Evolutionary conservation across 2,329 filamentous ascomycete genomes (phyloP).

Genomic region (Ophiocordyceps sinensis): DNA sequence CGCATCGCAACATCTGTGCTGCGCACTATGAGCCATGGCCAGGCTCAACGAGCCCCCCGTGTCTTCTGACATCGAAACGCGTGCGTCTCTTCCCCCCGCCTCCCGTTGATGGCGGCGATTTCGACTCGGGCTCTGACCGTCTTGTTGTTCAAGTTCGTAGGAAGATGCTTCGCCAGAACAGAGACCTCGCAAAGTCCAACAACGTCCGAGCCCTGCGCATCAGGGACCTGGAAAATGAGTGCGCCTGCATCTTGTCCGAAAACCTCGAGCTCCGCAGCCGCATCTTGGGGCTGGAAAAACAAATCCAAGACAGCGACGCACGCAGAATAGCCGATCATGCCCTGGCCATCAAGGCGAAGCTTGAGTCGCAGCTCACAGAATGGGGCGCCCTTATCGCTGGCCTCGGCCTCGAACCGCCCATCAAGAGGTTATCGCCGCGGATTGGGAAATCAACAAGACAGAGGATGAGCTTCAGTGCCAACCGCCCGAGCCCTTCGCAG

Average conservation of each 20-base stretch:
- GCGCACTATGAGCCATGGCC: constrained; percentile 47
- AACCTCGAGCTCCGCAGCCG: constrained; percentile 61
- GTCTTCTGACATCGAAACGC: constrained; percentile 55
- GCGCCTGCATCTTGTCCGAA: constrained; percentile 59
- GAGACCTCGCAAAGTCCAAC: constrained; percentile 69
- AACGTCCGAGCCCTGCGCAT: constrained; percentile 66
- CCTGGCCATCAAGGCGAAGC: constrained; percentile 50
- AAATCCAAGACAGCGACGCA: constrained; percentile 46
- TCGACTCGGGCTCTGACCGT: constrained; percentile 2
- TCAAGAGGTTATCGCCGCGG: constrained; percentile 29
- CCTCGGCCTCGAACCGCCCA: constrained; percentile 46
- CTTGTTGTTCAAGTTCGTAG: constrained; percentile 47
- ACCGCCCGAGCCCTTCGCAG: constrained; percentile 34
- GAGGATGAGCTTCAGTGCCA: constrained; percentile 24
- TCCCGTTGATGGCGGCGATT: background rate
- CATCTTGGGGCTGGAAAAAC: constrained; percentile 53
- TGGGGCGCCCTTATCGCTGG: constrained; percentile 52
- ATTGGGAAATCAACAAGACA: constrained; percentile 25
- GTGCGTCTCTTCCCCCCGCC: constrained; percentile 33
- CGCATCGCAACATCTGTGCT: constrained; percentile 3
- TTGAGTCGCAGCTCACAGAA: constrained; percentile 60
- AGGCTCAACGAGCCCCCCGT: constrained; percentile 62
- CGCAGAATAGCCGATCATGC: constrained; percentile 51
- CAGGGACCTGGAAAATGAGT: constrained; percentile 61
- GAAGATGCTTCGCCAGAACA: constrained; percentile 69